Base-by-base conservation (phyloP, 306 rosid genomes). In the Prunus salicina region DNA sequence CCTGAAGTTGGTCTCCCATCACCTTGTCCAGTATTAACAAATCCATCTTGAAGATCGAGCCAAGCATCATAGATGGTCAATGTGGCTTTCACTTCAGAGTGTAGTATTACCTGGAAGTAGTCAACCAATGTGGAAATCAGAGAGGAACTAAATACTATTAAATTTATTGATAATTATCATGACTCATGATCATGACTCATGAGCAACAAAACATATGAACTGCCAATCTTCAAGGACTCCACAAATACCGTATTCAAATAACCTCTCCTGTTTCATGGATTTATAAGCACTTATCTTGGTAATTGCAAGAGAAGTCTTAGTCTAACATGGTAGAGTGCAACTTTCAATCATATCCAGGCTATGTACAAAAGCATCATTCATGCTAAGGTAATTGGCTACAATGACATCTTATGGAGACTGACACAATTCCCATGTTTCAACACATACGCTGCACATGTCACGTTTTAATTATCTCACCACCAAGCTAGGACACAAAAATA, bases 11-110 rank as follows among this genome's bases (percentile, higher is more conserved):
- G 96, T 83, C 90, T 83, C 72, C 97, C 89, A 79, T 87, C 88
- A 75, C 88, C 84, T 81, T 76, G 75, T 60, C 89, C 82, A 60
- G 87, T 79, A 85, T 95, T 97, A 86, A 86, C 86, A 90, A 95
- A 92, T 81, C 96, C 99, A 76, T 92, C 92, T 92, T 90, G 99
- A 82, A 95, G 99, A 83, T 92, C 97, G 79, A 95, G 97, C 97
- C 97, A 92, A 63, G 97, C 96, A 85, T 95, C 97, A 64, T 84
- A 81, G 71, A 95, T 86, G 65, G 91, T 88, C 80, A 95, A 72
- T 65, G 91, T 84, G 77, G 97, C 97, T 86, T 90, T 95, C 66
- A 95, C 96, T 84, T 95, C 97, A 57, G 99, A 95, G 82, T 92
- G 97, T 74, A 92, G 88, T 64, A 87, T 89, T 82, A 92, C 97